Base-by-base conservation (phyloP, 2,329 filamentous ascomycete genomes). In the Trichothecium roseum region DNA sequence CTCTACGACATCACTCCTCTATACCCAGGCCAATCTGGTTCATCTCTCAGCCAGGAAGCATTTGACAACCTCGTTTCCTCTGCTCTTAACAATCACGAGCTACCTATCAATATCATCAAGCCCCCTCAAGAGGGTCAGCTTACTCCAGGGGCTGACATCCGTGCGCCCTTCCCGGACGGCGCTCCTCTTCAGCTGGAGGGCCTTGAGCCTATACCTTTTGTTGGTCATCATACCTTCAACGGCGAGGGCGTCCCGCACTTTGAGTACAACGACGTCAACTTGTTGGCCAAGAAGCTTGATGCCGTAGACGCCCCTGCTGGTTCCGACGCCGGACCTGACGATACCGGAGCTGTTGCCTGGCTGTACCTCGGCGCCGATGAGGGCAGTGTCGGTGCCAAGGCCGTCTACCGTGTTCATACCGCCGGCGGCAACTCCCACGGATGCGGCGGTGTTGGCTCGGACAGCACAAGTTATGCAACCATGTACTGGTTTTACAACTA, bases 221-320 rank as follows among this genome's bases (percentile, higher is more conserved):
- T 78, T 12, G 81, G 81, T 20, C 67, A 74, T 46, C 81, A 86
- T 64, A 82, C 66, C 68, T 85, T 85, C 64, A 69, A 69, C 54
- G 41, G 42, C 32, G 42, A 49, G 30, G 57, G 66, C 42, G 55
- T 61, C 1, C 81, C 81, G 2, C 74, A 66, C 10, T 85, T 84
- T 51, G 63, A 72, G 39, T 61, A 84, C 27, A 50, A 56, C 34
- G 47, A 51, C 26, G 49, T 55, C 20, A 54, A 60, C 45, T 52
- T 63, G 49, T 55, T 67, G 44, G 62, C 50, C 37, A 66, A 65
- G 52, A 75, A 76, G 56, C 42, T 63, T 28, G 64, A 57, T 22
- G 53, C 48, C 26, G 63, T 73, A 28, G 48, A 62, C 24, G 76
- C 79, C 0, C 79, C 81, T 2, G 37, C 49, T 4, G 44, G 39